Evolutionary conservation across 1,139 yeast genomes (phyloP).

Genomic region (Debaryomyces sp.): DNA sequence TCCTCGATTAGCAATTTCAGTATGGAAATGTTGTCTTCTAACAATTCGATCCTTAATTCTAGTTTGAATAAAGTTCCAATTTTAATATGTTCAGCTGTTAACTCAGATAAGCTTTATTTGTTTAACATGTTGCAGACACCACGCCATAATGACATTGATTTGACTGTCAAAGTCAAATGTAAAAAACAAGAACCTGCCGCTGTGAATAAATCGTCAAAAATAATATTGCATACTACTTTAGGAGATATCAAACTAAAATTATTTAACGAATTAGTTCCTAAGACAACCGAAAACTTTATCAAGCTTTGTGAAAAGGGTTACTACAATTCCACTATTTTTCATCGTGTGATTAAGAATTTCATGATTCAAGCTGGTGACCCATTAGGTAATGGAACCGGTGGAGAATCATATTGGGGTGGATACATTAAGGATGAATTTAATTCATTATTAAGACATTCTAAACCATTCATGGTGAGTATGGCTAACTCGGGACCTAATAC

Average conservation of each 20-base stretch:
- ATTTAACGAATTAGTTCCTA: slow-evolving; percentile 8
- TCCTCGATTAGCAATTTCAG: slow-evolving; percentile 20
- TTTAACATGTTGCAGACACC: slow-evolving; percentile 28
- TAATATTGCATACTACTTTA: slow-evolving; percentile 43
- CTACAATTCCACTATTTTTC: slow-evolving; percentile 46
- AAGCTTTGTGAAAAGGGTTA: slow-evolving; percentile 37
- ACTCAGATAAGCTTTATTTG: slow-evolving; percentile 32
- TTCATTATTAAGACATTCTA: slow-evolving; percentile 36
- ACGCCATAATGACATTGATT: slow-evolving; percentile 18
- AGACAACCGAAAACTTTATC: slow-evolving; percentile 42
- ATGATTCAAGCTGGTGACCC: slow-evolving; percentile 62
- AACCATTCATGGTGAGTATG: slow-evolving; percentile 52
- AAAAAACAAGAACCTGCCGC: background rate
- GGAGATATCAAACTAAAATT: slow-evolving; percentile 45
- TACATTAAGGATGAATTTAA: slow-evolving; percentile 47
- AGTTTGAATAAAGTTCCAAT: slow-evolving; percentile 33
- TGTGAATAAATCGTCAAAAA: slow-evolving; percentile 13
- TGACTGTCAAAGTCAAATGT: slow-evolving; percentile 11
- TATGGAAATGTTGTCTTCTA: slow-evolving; percentile 38
- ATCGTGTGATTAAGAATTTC: slow-evolving; percentile 48
- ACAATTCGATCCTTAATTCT: slow-evolving; percentile 37
- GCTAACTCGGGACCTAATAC: slow-evolving; percentile 35
- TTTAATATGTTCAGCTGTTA: slow-evolving; percentile 33
- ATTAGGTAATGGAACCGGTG: slow-evolving; percentile 52
- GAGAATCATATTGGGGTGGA: slow-evolving; percentile 48